phyloP scores from a whole-genome alignment of 345 rosid species.

The Aegle marmelos region DNA sequence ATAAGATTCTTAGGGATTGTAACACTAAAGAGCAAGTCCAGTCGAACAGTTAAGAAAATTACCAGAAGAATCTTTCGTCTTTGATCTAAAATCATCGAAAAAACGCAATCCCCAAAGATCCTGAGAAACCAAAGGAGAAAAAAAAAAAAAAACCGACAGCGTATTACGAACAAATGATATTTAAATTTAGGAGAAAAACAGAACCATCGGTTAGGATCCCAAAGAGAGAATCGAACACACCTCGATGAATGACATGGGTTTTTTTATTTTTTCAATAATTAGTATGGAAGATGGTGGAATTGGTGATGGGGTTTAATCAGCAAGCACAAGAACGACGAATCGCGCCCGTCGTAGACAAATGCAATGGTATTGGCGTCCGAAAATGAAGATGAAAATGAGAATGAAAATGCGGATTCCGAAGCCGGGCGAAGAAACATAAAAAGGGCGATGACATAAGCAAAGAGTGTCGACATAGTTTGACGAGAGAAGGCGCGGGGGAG shows the following conservation, averaged over 20 bases:
- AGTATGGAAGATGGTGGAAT: background rate
- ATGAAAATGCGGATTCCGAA: background rate
- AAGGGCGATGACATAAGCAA: background rate
- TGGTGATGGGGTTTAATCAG: background rate
- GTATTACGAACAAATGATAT: background rate
- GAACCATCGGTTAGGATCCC: background rate
- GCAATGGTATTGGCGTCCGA: background rate
- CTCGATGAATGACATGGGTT: conserved; percentile 33
- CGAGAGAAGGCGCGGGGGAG: background rate
- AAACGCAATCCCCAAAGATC: conserved; percentile 33
- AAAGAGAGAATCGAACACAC: conserved; percentile 12
- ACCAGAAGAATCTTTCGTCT: conserved; percentile 40
- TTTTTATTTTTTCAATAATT: background rate
- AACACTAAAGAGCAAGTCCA: background rate
- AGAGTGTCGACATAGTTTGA: conserved; percentile 30
- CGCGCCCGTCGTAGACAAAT: background rate
- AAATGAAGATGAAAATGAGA: background rate
- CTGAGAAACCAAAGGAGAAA: conserved; percentile 23
- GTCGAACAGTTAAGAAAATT: conserved; percentile 3
- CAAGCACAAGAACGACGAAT: background rate
- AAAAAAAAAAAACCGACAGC: background rate
- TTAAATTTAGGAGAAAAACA: background rate
- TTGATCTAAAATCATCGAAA: conserved; percentile 35
- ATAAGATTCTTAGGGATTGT: background rate
- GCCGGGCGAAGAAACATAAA: background rate